These are phyloP conservation scores for Seminavis robusta DNA, from an alignment of 108 stramenopile species.

Conservation along the genomic window DNA sequence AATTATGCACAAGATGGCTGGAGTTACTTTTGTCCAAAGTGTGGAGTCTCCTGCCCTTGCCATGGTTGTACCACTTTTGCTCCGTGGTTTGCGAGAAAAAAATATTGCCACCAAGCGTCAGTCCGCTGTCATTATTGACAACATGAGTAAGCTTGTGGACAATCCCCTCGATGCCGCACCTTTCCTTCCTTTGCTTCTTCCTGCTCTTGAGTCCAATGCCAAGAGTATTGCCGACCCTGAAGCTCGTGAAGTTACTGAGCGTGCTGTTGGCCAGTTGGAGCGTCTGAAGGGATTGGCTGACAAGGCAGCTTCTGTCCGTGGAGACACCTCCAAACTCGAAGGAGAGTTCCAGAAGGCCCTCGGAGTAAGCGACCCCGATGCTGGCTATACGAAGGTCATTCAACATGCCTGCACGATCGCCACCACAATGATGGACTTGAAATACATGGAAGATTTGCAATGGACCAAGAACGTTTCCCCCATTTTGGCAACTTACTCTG, in stretches of 20 bases:
- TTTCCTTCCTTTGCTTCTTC: constrained; percentile 93
- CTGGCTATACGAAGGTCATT: constrained; percentile 50
- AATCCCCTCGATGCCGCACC: constrained; percentile 95
- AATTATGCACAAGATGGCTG: constrained; percentile 96
- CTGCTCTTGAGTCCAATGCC: constrained; percentile 92
- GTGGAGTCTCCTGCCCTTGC: constrained; percentile 98
- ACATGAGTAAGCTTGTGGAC: constrained; percentile 98
- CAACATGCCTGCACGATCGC: constrained; percentile 69
- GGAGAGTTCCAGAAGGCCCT: constrained; percentile 67
- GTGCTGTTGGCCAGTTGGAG: constrained; percentile 79
- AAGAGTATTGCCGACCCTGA: constrained; percentile 95
- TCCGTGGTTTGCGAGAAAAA: constrained; percentile 95
- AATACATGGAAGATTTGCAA: constrained; percentile 89
- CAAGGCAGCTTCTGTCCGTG: constrained; percentile 74
- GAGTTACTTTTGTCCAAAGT: constrained; percentile 96
- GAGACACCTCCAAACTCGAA: constrained; percentile 79
- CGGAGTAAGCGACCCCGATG: constrained; percentile 38
- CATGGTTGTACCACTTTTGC: constrained; percentile 97
- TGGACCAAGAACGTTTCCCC: constrained; percentile 80
- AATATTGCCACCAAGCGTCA: constrained; percentile 92
- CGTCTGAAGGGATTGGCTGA: constrained; percentile 84
- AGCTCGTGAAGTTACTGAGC: constrained; percentile 87
- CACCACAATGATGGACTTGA: constrained; percentile 88
- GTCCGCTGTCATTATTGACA: constrained; percentile 97
- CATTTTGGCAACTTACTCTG: constrained; percentile 51